Conservation (phyloP, 345 rosid genomes). For the Boechera divaricarpa region DNA sequence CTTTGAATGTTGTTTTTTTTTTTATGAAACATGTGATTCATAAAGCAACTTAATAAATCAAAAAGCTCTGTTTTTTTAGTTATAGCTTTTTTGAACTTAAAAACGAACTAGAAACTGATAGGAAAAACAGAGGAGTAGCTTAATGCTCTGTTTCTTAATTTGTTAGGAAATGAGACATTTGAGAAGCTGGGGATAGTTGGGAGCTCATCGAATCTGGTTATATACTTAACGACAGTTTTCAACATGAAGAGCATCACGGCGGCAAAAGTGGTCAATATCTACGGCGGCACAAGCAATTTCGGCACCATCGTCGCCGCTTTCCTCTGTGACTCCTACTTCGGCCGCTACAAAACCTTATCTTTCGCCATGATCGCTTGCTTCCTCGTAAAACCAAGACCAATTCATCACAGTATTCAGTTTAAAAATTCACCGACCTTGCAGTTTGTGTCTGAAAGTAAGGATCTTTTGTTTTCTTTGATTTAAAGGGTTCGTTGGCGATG, state of each 20-base stretch:
- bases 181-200: constrained; percentile 75
- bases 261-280: constrained; percentile 59
- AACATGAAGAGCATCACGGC: constrained; percentile 76
- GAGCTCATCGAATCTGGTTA: constrained; percentile 54
- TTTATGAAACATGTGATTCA: too few relatives aligned
- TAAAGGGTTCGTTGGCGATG: constrained; percentile 66
- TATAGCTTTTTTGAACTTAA: too few relatives aligned
- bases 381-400: constrained; percentile 50
- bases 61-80: too few relatives aligned
- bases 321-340: constrained; percentile 73
- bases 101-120: not conserved
- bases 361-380: constrained; percentile 64
- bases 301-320: constrained; percentile 72
- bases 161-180: constrained; percentile 71
- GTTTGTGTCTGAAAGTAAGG: not conserved
- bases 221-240: constrained; percentile 64
- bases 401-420: not conserved
- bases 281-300: constrained; percentile 64
- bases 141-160: constrained; percentile 6
- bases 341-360: constrained; percentile 67
- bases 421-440: not conserved
- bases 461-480: constrained; percentile 3
- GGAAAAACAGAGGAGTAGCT: constrained; percentile 1
- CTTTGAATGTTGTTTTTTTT: not conserved
- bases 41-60: too few relatives aligned